phyloP scores from a whole-genome alignment of 2,329 filamentous ascomycete genomes.

The Conoideocrella luteorostrata region DNA sequence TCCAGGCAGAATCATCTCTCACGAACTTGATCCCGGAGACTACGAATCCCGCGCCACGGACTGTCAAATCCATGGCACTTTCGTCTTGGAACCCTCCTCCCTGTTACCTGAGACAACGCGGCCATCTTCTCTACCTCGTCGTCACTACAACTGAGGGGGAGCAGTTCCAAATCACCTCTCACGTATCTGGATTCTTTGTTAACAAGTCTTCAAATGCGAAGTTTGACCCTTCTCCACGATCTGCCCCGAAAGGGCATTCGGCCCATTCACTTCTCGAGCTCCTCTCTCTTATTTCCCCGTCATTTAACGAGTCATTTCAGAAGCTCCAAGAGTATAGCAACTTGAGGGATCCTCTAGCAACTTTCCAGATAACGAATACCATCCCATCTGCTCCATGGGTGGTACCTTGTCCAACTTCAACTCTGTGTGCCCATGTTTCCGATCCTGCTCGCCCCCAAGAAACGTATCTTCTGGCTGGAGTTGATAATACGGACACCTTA shows the following conservation, averaged over 20 bases:
- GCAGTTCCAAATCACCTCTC: slow-evolving; percentile 86
- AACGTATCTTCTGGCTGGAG: slow-evolving; percentile 80
- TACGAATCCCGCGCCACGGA: slow-evolving; percentile 71
- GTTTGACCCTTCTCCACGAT: slow-evolving; percentile 82
- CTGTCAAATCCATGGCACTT: slow-evolving; percentile 79
- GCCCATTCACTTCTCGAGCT: slow-evolving; percentile 84
- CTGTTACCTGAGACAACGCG: slow-evolving; percentile 81
- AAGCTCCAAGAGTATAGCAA: slow-evolving; percentile 79
- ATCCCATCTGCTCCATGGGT: slow-evolving; percentile 90
- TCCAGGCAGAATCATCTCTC: slow-evolving; percentile 61
- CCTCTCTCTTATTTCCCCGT: slow-evolving; percentile 72
- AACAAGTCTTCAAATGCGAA: slow-evolving; percentile 94
- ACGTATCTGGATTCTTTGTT: slow-evolving; percentile 92
- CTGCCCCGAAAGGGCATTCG: slow-evolving; percentile 67
- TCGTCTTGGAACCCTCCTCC: slow-evolving; percentile 97
- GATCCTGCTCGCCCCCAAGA: slow-evolving; percentile 90
- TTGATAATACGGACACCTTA: slow-evolving; percentile 89
- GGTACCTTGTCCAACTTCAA: slow-evolving; percentile 62
- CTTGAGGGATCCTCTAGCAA: slow-evolving; percentile 78
- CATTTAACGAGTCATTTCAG: slow-evolving; percentile 70
- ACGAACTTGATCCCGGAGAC: slow-evolving; percentile 64
- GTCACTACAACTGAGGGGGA: slow-evolving; percentile 91
- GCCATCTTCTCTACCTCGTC: slow-evolving; percentile 85
- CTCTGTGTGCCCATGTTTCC: slow-evolving; percentile 64
- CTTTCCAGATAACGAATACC: slow-evolving; percentile 92